Evolutionary conservation across 164 flowering plant genomes (phyloP), one percentile per base, ranked within the genome.

Genomic region (Magnolia officinalis): DNA sequence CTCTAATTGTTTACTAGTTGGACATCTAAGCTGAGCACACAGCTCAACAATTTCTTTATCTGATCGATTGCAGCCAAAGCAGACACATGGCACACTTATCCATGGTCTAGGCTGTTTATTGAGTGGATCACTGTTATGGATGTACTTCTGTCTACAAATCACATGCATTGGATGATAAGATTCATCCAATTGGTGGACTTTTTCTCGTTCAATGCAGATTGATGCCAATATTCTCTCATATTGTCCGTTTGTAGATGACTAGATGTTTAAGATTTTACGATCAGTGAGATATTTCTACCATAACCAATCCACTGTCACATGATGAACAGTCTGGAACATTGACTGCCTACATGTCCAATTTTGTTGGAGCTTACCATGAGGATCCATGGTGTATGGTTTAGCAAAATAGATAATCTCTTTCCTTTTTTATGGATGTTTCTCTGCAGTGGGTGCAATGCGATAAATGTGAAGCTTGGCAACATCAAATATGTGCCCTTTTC

Each of bases 391-490:
- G 45, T 37, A 37, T 37, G 45, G 45, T 37, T 37, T 37, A 37
- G 45, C 45, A 37, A 16, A 63, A 63, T 63, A 21, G 21, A 18
- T 63, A n/a, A n/a, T 4, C 65, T 63, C 0, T n/a, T 18, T 63
- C 2, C n/a, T 59, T 59, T 59, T 10, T 65, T 21, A 24, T 37
- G 71, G 31, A 31, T 29, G 51, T 13, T 52, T 73, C 19, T 74
- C n/a, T 74, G 51, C 79, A 80, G 82, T 80, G 82, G 82, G 82
- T 80, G 71, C 80, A 77, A 58, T 80, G 82, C 58, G 82, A 77
- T 66, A 77, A 77, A 63, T 80, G 82, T 71, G 72, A 71, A 61
- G 72, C 63, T 55, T 80, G 82, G 82, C 82, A 80, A 55, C 82
- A 80, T 74, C 80, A 77, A 52, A 80, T 80, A 70, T 80, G 82